Percentiles rank a stretch among this genome's conserved stretches.
Evolutionary conservation across 2,329 filamentous ascomycete genomes (phyloP).

Genomic region (Trichoderma aggressivum): DNA sequence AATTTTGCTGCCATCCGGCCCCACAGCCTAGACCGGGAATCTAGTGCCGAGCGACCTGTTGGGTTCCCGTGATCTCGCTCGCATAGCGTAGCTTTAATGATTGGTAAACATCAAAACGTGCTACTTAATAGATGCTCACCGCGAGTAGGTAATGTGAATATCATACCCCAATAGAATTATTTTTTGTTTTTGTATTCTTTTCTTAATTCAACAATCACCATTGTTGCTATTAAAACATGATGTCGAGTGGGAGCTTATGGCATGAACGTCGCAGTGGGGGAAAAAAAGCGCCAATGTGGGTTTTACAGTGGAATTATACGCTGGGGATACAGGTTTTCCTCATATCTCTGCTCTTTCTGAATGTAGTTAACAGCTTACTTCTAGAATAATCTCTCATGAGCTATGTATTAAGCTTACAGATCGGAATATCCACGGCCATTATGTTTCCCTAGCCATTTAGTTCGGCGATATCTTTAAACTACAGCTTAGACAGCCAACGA

Average conservation of each 20-base stretch:
- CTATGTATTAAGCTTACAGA: neutral
- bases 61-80: neutral
- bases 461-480: neutral
- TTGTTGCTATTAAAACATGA: neutral
- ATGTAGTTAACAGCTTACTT: neutral
- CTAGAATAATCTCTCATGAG: neutral
- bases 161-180: neutral
- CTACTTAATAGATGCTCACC: neutral
- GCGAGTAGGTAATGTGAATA: neutral
- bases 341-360: rapidly evolving
- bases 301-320: rapidly evolving
- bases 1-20: neutral
- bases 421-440: neutral
- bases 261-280: no score
- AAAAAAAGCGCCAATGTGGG: neutral
- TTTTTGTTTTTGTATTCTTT: neutral
- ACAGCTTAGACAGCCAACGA: neutral
- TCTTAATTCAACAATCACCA: neutral
- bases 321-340: neutral
- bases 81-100: neutral
- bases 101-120: neutral
- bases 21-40: neutral
- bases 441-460: neutral
- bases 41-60: neutral
- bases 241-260: neutral